These are phyloP conservation scores for Ilex aquifolium DNA, from an alignment of 257 asterid genomes.

Conservation along the genomic window DNA sequence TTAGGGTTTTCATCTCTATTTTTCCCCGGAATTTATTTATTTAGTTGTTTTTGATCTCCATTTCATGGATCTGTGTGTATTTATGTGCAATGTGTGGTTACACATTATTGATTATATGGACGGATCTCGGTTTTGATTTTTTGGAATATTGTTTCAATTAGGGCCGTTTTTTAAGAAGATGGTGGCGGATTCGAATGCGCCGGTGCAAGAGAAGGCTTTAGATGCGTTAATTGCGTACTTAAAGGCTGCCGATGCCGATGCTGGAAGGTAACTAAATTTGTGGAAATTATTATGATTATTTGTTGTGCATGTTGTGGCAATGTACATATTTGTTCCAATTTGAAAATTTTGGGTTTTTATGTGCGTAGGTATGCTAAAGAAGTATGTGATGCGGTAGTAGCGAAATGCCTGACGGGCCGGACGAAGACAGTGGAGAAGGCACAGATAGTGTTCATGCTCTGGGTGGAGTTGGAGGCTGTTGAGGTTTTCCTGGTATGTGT, in stretches of 20 bases:
- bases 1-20: constrained; percentile 14
- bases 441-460: constrained; percentile 71
- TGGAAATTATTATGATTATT: background rate
- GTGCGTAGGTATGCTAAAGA: constrained; percentile 73
- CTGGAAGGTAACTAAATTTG: constrained; percentile 56
- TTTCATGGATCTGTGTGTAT: constrained; percentile 25
- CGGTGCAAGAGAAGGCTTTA: constrained; percentile 97
- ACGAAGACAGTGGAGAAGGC: constrained; percentile 98
- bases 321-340: background rate
- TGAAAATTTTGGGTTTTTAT: constrained; percentile 7
- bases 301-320: no score
- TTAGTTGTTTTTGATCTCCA: constrained; percentile 19
- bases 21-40: constrained; percentile 40
- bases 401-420: constrained; percentile 92
- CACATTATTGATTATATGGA: background rate
- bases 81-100: constrained; percentile 25
- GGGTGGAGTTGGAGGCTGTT: constrained; percentile 97
- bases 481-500: constrained; percentile 83
- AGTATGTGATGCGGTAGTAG: constrained; percentile 91
- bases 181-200: constrained; percentile 89
- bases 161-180: constrained; percentile 83
- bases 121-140: constrained; percentile 31
- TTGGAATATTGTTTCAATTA: constrained; percentile 10
- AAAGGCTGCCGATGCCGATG: constrained; percentile 95
- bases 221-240: constrained; percentile 91